phyloP scores from a whole-genome alignment of 2,329 filamentous ascomycete species.

The Lecanicillium sp. region DNA sequence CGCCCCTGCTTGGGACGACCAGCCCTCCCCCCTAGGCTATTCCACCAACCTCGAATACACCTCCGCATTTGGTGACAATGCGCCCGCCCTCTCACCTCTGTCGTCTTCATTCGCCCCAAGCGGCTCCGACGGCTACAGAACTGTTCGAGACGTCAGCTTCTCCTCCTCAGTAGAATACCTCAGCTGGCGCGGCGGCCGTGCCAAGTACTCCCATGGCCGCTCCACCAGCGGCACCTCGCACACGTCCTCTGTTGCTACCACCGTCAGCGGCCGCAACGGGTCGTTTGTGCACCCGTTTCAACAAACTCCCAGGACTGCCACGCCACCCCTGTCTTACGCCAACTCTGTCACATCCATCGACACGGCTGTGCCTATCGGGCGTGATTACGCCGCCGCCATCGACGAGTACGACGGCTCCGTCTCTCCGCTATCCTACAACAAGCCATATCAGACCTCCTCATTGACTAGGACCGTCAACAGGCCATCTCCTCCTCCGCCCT shows the following conservation, averaged over 20 bases:
- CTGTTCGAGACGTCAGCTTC: conserved; percentile 38
- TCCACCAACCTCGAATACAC: conserved; percentile 13
- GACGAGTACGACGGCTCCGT: conserved; percentile 43
- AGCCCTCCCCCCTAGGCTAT: conserved; percentile 25
- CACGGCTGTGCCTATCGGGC: conserved; percentile 23
- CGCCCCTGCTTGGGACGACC: conserved; percentile 49
- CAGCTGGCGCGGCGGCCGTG: conserved; percentile 18
- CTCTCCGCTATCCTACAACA: conserved; percentile 11
- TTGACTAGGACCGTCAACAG: conserved; percentile 6
- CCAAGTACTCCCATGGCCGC: conserved; percentile 46
- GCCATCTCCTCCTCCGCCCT: conserved; percentile 9
- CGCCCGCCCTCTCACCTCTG: conserved; percentile 6
- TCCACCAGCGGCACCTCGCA: conserved; percentile 53
- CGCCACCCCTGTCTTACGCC: conserved; percentile 51
- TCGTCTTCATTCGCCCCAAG: conserved; percentile 11
- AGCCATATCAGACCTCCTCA: conserved; percentile 11
- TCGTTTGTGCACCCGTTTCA: conserved; percentile 58
- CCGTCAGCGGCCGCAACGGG: conserved; percentile 38
- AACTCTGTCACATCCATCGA: conserved; percentile 48
- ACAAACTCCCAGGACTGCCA: conserved; percentile 54
- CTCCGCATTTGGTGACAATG: conserved; percentile 11
- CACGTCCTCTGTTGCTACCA: conserved; percentile 46
- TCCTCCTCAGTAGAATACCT: conserved; percentile 27
- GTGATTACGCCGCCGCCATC: conserved; percentile 49
- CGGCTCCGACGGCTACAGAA: conserved; percentile 10